Evolutionary conservation across 306 rosid species (phyloP), one percentile per base, ranked within the genome.

Genomic region (Carpinus fangiana): DNA sequence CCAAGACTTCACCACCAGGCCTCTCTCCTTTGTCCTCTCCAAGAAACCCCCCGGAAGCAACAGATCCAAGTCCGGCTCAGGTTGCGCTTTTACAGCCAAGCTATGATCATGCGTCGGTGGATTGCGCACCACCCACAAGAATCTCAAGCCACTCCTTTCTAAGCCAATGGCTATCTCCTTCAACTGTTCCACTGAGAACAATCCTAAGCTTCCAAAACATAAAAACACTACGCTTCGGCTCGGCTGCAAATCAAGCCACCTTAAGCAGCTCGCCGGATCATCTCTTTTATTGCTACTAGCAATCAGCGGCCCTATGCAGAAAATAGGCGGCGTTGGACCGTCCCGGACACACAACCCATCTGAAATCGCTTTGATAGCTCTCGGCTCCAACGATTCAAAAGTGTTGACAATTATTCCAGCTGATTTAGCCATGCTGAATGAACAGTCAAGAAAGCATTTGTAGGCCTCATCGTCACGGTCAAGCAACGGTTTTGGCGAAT

Each of bases 131-230:
- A 88, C 83, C 95, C 95, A 87, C 74, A 90, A 28, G 56, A 88
- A 90, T 47, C 88, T 76, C 28, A 83, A 41, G 8, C 8, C 45
- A 41, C 45, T 41, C 45, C 45, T 6, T 41, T 6, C 8, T 8
- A 41, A 41, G 8, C 45, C 45, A 5, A 41, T 41, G 0, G 45
- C 45, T 41, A 41, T 41, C 46, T 87, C 92, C 56, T 26, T 72
- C 70, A 90, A n/a, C 31, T 88, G 91, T 4, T 21, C 53, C 36
- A 5, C 54, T 0, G 88, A 75, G 14, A 90, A 87, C 36, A 53
- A 13, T 2, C 95, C 91, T 46, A 88, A 20, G 81, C 92, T 88
- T 26, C 95, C 95, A 13, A 90, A 88, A 53, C 91, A 76, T 54
- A 90, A 59, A 10, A 88, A 80, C 28, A 88, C 86, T 1, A 90